A percentile compares a stretch with the other conserved stretches of the same genome.
Evolutionary conservation across 2,329 filamentous ascomycete genomes (phyloP).

Genomic region (Fonsecaea multimorphosa): DNA sequence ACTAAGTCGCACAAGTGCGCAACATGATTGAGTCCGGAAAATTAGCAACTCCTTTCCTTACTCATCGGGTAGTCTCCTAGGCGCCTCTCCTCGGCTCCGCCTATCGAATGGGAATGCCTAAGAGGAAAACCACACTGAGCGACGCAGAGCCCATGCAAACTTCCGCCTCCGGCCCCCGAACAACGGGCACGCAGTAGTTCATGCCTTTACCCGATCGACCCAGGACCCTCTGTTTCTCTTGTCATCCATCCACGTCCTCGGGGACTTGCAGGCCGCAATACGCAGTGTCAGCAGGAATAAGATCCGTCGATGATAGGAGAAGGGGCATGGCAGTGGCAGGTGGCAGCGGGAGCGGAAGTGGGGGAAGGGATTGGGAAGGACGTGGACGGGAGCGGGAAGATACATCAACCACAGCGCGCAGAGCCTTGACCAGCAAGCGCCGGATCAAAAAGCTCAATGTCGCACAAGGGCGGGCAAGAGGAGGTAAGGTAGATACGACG

Average conservation of each 20-base stretch:
- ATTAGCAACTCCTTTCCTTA: neutral
- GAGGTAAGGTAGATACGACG: neutral
- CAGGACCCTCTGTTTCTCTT: neutral
- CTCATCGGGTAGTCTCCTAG: neutral
- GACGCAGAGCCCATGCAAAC: no score
- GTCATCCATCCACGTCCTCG: neutral
- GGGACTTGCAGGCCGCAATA: neutral
- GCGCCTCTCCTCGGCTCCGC: neutral
- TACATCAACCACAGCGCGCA: no score
- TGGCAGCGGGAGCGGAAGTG: neutral
- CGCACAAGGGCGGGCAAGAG: neutral
- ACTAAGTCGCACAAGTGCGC: no score
- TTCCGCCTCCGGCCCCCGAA: no score
- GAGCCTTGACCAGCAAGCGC: no score
- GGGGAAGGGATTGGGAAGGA: neutral
- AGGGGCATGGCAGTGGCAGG: neutral
- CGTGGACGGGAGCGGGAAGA: no score
- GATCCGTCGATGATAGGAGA: neutral
- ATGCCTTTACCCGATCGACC: neutral
- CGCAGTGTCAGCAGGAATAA: constrained; percentile 1
- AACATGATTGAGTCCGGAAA: no score
- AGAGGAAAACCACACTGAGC: no score
- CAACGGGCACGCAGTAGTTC: neutral
- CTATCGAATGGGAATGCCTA: no score
- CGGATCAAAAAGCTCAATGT: neutral